phyloP scores from a whole-genome alignment of 2,329 filamentous ascomycete species.

The Pseudopithomyces maydicus region DNA sequence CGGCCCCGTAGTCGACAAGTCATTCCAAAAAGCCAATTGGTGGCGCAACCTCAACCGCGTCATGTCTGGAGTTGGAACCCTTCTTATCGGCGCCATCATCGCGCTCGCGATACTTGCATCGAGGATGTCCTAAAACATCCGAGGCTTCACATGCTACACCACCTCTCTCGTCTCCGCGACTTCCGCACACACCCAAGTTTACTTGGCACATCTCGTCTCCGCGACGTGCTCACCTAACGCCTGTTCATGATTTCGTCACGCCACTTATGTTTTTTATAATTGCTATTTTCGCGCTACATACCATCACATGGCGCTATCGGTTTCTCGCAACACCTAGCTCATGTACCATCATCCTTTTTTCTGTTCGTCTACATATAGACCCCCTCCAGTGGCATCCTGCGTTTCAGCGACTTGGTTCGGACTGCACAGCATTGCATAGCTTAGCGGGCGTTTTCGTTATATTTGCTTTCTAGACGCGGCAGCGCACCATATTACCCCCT shows the following conservation, averaged over 20 bases:
- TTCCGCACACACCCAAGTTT: neutral
- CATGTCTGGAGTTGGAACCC: conserved; percentile 63
- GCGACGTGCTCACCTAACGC: conserved; percentile 20
- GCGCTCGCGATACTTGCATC: conserved; percentile 45
- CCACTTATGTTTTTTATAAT: conserved; percentile 33
- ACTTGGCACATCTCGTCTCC: conserved; percentile 1
- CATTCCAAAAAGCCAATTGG: conserved; percentile 66
- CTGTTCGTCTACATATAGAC: conserved; percentile 9
- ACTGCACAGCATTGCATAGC: conserved; percentile 32
- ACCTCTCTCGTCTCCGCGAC: conserved; percentile 4
- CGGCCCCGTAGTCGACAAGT: conserved; percentile 52
- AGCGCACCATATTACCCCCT: conserved; percentile 13
- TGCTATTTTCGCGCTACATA: conserved; percentile 27
- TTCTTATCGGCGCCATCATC: conserved; percentile 59
- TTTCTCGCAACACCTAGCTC: conserved; percentile 22
- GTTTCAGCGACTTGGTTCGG: conserved; percentile 20
- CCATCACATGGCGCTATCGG: conserved; percentile 28
- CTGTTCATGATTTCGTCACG: conserved; percentile 23
- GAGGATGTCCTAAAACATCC: conserved; percentile 31
- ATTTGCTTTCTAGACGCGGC: conserved; percentile 13
- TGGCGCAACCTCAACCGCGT: conserved; percentile 67
- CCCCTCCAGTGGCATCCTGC: conserved; percentile 13
- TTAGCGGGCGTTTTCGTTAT: conserved; percentile 39
- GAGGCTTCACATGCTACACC: neutral
- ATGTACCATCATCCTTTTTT: conserved; percentile 23